phyloP scores from a whole-genome alignment of 1,284 basidiomycete species.

The Schizophyllum commune region DNA sequence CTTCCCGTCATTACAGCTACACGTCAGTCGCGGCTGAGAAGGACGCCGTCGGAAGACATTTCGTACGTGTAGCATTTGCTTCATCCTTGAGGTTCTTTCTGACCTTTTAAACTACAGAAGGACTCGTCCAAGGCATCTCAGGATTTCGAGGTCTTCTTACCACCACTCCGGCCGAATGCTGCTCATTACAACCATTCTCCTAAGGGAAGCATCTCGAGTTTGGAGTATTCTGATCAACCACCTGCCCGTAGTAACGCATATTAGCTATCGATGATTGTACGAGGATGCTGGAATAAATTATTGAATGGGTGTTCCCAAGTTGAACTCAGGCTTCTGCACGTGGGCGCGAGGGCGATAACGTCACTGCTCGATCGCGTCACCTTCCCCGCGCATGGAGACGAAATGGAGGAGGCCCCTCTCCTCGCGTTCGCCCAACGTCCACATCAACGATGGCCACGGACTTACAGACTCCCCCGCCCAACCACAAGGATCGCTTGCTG shows the following conservation, averaged over 20 bases:
- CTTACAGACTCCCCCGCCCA: neutral
- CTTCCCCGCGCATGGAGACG: neutral
- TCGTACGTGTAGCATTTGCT: neutral
- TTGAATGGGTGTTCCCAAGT: too few relatives aligned
- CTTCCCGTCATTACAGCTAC: neutral
- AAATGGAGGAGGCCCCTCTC: neutral
- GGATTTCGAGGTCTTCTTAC: neutral
- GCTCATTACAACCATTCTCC: neutral
- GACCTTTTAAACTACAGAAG: neutral
- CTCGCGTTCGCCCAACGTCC: neutral
- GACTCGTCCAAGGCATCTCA: neutral
- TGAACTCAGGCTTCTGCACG: neutral
- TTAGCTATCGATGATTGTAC: neutral
- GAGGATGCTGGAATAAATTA: too few relatives aligned
- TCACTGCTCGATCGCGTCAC: neutral
- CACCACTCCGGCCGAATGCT: neutral
- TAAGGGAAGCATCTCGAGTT: neutral
- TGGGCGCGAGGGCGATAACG: neutral
- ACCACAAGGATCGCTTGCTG: constrained; percentile 33
- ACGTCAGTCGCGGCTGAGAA: neutral
- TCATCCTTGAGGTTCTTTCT: neutral
- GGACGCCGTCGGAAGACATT: neutral
- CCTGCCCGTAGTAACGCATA: neutral
- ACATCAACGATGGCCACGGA: neutral
- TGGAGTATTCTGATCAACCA: neutral